phyloP scores from a whole-genome alignment of 2,329 filamentous ascomycete genomes.

The Periconia digitata region DNA sequence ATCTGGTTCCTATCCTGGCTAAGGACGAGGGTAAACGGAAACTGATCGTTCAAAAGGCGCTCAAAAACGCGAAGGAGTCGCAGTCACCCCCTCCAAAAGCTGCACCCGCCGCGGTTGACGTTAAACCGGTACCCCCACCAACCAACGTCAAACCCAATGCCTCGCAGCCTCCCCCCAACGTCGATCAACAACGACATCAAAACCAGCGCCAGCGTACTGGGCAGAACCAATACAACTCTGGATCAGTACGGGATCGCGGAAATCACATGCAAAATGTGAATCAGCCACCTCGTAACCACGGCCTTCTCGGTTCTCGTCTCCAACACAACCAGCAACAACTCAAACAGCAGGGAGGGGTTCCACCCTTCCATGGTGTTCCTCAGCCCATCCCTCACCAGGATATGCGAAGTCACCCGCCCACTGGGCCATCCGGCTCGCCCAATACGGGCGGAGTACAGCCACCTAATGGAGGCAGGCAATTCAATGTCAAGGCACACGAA shows the following conservation, averaged over 20 bases:
- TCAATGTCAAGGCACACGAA: constrained; percentile 68
- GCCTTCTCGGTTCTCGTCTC: constrained; percentile 54
- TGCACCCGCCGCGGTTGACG: constrained; percentile 44
- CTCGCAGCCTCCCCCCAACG: constrained; percentile 29
- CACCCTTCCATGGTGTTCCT: constrained; percentile 53
- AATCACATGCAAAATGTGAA: constrained; percentile 48
- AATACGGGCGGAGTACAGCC: constrained; percentile 52
- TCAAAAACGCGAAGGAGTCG: constrained; percentile 67
- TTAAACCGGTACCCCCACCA: constrained; percentile 35
- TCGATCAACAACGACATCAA: constrained; percentile 46
- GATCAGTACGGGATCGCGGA: constrained; percentile 45
- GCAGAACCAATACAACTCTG: constrained; percentile 45
- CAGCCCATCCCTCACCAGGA: constrained; percentile 64
- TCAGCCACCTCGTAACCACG: constrained; percentile 42
- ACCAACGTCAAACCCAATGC: constrained; percentile 39
- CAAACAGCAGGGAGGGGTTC: constrained; percentile 43
- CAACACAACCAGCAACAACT: constrained; percentile 56
- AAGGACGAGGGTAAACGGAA: constrained; percentile 96
- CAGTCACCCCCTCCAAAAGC: constrained; percentile 42
- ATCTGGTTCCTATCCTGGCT: constrained; percentile 91
- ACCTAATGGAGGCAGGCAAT: constrained; percentile 45
- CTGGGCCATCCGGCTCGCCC: constrained; percentile 60
- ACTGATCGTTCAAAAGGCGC: constrained; percentile 86
- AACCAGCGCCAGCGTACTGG: constrained; percentile 48
- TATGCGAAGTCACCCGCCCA: constrained; percentile 71